phyloP scores from a whole-genome alignment of 106 monocot genomes.

The Xerophyta viscosa region DNA sequence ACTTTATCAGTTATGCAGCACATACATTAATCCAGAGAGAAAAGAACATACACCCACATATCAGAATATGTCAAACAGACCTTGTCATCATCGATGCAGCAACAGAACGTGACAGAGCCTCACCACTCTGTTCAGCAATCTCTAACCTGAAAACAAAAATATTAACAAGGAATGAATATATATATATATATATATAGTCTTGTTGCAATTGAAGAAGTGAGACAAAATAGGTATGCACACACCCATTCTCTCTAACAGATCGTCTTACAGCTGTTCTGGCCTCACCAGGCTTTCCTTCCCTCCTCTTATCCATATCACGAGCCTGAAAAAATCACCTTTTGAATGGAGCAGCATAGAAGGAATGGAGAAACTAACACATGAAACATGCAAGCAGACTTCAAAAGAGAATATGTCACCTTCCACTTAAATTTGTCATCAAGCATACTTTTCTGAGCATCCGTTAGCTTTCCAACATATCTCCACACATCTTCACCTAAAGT shows the following conservation, averaged over 20 bases:
- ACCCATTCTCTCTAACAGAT: conserved; percentile 97
- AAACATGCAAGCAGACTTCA: not conserved
- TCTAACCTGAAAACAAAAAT: conserved; percentile 66
- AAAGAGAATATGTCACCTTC: conserved; percentile 48
- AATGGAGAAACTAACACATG: too few species aligned
- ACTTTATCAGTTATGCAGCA: not conserved
- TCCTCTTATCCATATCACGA: conserved; percentile 94
- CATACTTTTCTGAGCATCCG: conserved; percentile 97
- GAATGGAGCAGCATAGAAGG: too few species aligned
- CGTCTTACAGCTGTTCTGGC: conserved; percentile 85
- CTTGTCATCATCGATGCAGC: conserved; percentile 34
- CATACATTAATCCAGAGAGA: too few species aligned
- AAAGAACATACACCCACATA: not conserved
- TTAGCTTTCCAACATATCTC: conserved; percentile 94
- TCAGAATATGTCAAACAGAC: conserved; percentile 15
- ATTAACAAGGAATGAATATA: too few species aligned
- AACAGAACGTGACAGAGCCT: conserved; percentile 45
- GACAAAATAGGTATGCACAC: conserved; percentile 1
- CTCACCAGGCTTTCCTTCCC: conserved; percentile 97
- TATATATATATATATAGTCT: too few species aligned
- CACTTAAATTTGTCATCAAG: conserved; percentile 98
- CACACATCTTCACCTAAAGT: conserved; percentile 83
- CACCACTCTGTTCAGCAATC: conserved; percentile 93
- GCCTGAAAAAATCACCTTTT: conserved; percentile 60
- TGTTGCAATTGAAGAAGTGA: too few species aligned